Base-by-base conservation (phyloP, 1,139 yeast genomes). In the Hanseniaspora uvarum region DNA sequence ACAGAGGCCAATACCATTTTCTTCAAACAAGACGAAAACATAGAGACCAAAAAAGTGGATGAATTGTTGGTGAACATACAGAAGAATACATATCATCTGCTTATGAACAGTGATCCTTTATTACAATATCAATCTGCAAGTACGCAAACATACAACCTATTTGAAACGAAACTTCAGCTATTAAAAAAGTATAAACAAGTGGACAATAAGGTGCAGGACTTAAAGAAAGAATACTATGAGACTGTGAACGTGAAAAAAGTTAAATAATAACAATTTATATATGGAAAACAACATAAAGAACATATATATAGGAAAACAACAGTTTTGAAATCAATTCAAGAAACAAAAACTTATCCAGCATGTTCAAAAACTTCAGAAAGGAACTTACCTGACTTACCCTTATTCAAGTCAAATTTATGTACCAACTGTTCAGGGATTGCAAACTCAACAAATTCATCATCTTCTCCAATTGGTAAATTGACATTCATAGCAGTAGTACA, bases 351-450 rank as follows among this genome's bases (percentile, higher is more conserved):
- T 61, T 65, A 79, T 58, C 80, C 81, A 34, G 77, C 73, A 64
- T 79, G 83, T 63, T 79, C 83, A 52, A 80, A 84, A 57, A 81
- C 76, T 49, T 70, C 65, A 52, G 78, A 74, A 37, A 68, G 66
- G 55, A 80, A 62, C 58, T 73, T 71, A 23, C 82, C 81, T 54
- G 70, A 64, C 19, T 63, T 64, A 12, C 52, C 48, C 36, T 53
- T 53, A 14, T 36, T 33, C 4, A 30, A 18, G 14, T 62, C 65
- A 58, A 77, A 70, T 18, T 71, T 68, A 67, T 86, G 95, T 62
- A 80, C 80, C 68, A 89, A 76, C 70, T 89, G 96, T 68, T 89
- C 96, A 2, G 96, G 96, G 38, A 84, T 79, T 6, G 95, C 81
- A 57, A 80, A 72, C 65, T 89, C 97, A 54, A 74, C 77, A 67